Evolutionary conservation across 1,284 basidiomycete genomes (phyloP).

Genomic region (Meira miltonrushii): DNA sequence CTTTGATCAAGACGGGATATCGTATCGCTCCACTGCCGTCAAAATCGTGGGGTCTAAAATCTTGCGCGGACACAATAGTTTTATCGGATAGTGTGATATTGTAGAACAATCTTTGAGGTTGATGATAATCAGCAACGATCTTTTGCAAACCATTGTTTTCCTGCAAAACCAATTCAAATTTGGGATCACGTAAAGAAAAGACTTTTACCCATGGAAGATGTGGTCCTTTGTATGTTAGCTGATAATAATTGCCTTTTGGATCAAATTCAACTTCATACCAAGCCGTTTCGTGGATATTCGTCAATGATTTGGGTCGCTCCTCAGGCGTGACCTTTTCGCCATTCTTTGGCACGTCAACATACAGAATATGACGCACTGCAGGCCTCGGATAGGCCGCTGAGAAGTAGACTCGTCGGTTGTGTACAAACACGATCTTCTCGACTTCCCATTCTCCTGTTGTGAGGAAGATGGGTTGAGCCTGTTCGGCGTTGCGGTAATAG

Average conservation of each 20-base stretch:
- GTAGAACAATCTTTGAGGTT: slow-evolving; percentile 62
- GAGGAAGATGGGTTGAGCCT: slow-evolving; percentile 57
- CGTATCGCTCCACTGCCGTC: slow-evolving; percentile 85
- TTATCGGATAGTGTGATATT: slow-evolving; percentile 24
- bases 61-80: slow-evolving; percentile 75
- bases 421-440: slow-evolving; percentile 67
- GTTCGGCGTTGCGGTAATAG: slow-evolving; percentile 22
- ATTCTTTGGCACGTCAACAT: slow-evolving; percentile 24
- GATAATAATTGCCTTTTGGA: slow-evolving; percentile 62
- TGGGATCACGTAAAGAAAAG: slow-evolving; percentile 63
- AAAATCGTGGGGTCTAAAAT: slow-evolving; percentile 83
- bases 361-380: slow-evolving; percentile 74
- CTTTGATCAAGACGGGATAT: slow-evolving; percentile 66
- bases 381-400: slow-evolving; percentile 75
- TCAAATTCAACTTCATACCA: slow-evolving; percentile 58
- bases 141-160: slow-evolving; percentile 69
- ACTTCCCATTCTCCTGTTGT: slow-evolving; percentile 89
- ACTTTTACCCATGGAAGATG: slow-evolving; percentile 80
- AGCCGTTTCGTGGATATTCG: slow-evolving; percentile 62
- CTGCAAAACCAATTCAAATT: slow-evolving; percentile 59
- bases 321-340: slow-evolving; percentile 63
- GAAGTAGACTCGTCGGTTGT: slow-evolving; percentile 71
- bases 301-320: slow-evolving; percentile 60
- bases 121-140: slow-evolving; percentile 67
- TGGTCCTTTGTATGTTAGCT: slow-evolving; percentile 74